Base-by-base conservation (phyloP, 352 stramenopile genomes). In the Pythium brassicae region DNA sequence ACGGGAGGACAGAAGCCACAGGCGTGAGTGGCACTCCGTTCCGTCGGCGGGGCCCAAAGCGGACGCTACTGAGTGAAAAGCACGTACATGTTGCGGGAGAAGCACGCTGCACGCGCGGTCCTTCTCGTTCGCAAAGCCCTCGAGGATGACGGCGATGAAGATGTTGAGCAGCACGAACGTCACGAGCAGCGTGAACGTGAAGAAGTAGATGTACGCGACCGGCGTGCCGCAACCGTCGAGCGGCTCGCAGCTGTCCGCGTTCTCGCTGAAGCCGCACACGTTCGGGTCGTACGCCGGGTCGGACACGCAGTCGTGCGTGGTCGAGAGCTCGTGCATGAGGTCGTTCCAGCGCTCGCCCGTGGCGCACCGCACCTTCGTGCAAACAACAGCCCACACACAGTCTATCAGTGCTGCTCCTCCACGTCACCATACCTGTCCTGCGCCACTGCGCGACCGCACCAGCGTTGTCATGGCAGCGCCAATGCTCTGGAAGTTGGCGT, bases 331-430 rank as follows among this genome's bases (percentile, higher is more conserved):
- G 56, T 92, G 77, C 79, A 96, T 94, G 46, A 94, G 75, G 15
- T 83, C 65, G 57, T 95, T 91, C 87, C 87, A 97, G 27, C 71
- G 76, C 65, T 97, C 89, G 15, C 89, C 89, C 10, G 89, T 97
- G 3, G 83, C 76, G 59, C 93, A 95, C 37, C 83, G 70, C 22
- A 97, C 80, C 71, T 79, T 29, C 7, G 44, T 22, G 25, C 45
- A 37, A 22, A 9, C 22, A 66, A 25, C 23, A 32, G 1, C 12
- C 40, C 7, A 32, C 17, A 40, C 4, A 47, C 2, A n/a, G 3
- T 53, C 9, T 23, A 23, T 22, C 34, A 43, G 20, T 17, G 12
- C 2, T 37, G 32, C 32, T 37, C 32, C 14, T 37, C 8, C 32
- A n/a, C n/a, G n/a, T n/a, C n/a, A n/a, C n/a, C n/a, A n/a, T n/a